phyloP scores from a whole-genome alignment of 2,329 filamentous ascomycete genomes.

The Leptoxyphium fumago region DNA sequence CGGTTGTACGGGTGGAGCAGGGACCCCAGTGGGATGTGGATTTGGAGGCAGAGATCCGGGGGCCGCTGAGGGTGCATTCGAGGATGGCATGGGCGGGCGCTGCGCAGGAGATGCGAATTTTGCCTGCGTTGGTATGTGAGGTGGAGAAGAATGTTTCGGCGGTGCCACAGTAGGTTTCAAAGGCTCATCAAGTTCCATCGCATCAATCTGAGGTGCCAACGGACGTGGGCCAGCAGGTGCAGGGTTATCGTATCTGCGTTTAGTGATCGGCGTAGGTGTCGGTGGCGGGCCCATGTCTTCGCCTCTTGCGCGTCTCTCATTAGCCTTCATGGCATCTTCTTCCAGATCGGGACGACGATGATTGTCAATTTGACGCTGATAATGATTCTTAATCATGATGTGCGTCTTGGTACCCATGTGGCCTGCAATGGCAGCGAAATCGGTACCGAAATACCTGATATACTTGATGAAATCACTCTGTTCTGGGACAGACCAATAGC shows the following conservation, averaged over 20 bases:
- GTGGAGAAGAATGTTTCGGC: constrained; percentile 25
- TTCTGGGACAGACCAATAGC: constrained; percentile 80
- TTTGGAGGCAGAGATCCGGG: constrained; percentile 9
- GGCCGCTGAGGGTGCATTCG: constrained; percentile 14
- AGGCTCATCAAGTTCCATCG: constrained; percentile 25
- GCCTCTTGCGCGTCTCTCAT: constrained; percentile 26
- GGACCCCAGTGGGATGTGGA: constrained; percentile 2
- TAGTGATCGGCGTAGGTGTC: constrained; percentile 32
- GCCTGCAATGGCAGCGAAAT: constrained; percentile 59
- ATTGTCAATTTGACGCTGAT: constrained; percentile 29
- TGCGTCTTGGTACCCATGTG: constrained; percentile 75
- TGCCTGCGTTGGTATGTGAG: constrained; percentile 16
- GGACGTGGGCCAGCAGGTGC: constrained; percentile 22
- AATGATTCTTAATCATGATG: constrained; percentile 60
- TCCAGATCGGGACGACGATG: constrained; percentile 28
- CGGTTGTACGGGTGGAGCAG: constrained; percentile 14
- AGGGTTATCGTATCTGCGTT: constrained; percentile 32
- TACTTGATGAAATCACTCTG: constrained; percentile 61
- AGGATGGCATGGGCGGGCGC: constrained; percentile 15
- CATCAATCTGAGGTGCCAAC: constrained; percentile 29
- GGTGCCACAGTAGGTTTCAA: constrained; percentile 7
- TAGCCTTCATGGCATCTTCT: constrained; percentile 26
- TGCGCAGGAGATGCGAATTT: constrained; percentile 18
- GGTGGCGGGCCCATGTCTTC: constrained; percentile 34
- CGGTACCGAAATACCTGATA: constrained; percentile 60